A percentile compares a stretch with the other conserved stretches of the same genome.
phyloP scores from a whole-genome alignment of 352 stramenopile species.

The Globisporangium lucens region DNA sequence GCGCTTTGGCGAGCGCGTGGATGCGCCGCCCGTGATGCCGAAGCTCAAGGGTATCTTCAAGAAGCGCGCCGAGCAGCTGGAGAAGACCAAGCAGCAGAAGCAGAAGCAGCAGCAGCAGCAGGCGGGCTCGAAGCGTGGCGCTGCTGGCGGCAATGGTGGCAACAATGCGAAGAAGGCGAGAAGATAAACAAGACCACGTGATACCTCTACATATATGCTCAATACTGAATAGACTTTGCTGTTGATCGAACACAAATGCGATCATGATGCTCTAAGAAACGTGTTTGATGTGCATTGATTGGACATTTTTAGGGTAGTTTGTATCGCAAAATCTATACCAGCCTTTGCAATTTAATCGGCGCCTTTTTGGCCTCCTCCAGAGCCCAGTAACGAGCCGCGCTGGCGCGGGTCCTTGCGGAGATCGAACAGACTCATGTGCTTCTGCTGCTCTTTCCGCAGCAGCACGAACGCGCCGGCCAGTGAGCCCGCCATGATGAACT shows the following conservation, averaged over 20 bases:
- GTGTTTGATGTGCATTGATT: background rate
- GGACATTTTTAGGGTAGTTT: background rate
- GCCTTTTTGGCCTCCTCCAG: conserved; percentile 4
- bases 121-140: background rate
- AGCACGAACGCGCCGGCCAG: conserved; percentile 44
- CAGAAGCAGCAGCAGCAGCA: background rate
- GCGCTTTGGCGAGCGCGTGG: conserved; percentile 72
- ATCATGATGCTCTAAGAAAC: background rate
- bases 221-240: background rate
- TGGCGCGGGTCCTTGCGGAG: conserved; percentile 63
- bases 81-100: conserved; percentile 25
- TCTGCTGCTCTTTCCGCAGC: conserved; percentile 59
- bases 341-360: conserved; percentile 5
- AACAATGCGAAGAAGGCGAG: conserved; percentile 1
- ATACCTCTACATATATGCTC: background rate
- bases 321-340: background rate
- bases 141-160: background rate
- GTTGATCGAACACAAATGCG: background rate
- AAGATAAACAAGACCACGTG: background rate
- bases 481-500: conserved; percentile 54
- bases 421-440: conserved; percentile 80
- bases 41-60: conserved; percentile 82
- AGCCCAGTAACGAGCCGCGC: conserved; percentile 36
- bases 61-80: conserved; percentile 59
- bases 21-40: conserved; percentile 77